These are phyloP conservation scores for Nemania abortiva DNA, from an alignment of 2,329 filamentous ascomycete genomes.

Conservation along the genomic window DNA sequence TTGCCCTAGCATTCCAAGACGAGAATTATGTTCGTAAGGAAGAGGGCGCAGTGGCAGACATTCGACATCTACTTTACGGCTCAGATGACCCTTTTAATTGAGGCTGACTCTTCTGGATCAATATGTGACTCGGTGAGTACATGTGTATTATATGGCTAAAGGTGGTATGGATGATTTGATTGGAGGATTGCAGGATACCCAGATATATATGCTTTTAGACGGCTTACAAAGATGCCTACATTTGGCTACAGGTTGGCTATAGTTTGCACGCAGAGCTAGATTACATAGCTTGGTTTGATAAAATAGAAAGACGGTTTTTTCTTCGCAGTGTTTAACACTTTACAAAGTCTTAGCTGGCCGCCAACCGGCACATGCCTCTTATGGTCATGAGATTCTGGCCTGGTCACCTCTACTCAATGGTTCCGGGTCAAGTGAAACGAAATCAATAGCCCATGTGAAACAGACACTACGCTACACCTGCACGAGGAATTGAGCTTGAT, in stretches of 20 bases:
- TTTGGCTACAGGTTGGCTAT: conserved; percentile 3
- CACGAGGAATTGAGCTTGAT: background rate
- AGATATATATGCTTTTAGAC: conserved; percentile 5
- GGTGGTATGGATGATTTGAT: conserved; percentile 13
- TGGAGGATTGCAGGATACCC: conserved; percentile 18
- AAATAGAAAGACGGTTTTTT: background rate
- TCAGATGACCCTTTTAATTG: background rate
- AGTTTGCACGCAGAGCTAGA: background rate
- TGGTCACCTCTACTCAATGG: background rate
- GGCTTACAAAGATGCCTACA: no score
- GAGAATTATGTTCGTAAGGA: conserved; percentile 67
- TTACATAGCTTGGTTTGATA: background rate
- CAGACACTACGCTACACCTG: background rate
- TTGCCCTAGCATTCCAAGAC: conserved; percentile 83
- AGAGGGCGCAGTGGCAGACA: conserved; percentile 56
- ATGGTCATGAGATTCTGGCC: background rate
- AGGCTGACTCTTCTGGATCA: background rate
- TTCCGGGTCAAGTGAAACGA: background rate
- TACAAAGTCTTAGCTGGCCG: background rate
- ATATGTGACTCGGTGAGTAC: background rate
- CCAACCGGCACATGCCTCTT: background rate
- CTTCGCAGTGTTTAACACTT: background rate
- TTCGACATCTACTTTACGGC: conserved; percentile 60
- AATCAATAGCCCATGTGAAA: background rate
- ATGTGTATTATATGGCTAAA: background rate